phyloP scores from a whole-genome alignment of 208 protist genomes.

The Trypanosoma platydactyli region DNA sequence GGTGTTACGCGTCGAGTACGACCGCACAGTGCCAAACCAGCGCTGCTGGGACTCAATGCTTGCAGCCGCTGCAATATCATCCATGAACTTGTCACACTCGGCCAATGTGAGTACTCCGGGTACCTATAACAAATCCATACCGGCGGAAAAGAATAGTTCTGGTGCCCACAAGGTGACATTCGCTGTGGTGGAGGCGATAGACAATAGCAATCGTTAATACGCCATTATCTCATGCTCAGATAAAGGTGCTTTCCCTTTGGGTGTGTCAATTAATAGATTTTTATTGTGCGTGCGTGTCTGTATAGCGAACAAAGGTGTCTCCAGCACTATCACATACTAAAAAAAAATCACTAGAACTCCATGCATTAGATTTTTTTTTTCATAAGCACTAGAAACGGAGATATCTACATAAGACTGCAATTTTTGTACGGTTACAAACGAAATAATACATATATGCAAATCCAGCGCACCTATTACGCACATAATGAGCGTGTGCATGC shows the following conservation, averaged over 20 bases:
- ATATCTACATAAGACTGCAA: no score
- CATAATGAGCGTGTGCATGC: no score
- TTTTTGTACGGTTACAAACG: no score
- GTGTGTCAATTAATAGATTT: no score
- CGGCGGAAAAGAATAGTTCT: background rate
- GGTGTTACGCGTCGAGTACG: slow-evolving; percentile 63
- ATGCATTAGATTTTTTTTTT: no score
- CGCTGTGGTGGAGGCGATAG: slow-evolving; percentile 5
- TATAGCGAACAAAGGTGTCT: background rate
- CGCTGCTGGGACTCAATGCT: slow-evolving; percentile 1
- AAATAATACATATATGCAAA: no score
- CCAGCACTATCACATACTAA: background rate
- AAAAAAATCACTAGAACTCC: no score
- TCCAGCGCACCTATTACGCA: no score
- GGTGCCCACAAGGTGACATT: slow-evolving; percentile 3
- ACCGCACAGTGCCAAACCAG: slow-evolving; percentile 38
- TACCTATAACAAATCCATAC: background rate
- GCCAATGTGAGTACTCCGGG: background rate
- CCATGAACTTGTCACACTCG: slow-evolving; percentile 30
- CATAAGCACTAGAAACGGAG: no score
- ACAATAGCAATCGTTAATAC: slow-evolving; percentile 18
- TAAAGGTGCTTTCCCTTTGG: no score
- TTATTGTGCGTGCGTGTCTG: background rate
- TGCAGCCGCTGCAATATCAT: slow-evolving; percentile 10
- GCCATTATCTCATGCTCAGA: background rate